A percentile compares a stretch with the other conserved stretches of the same genome.
Evolutionary conservation across 768 basidiomycete genomes (phyloP).

Genomic region (Mrakia blollopis): DNA sequence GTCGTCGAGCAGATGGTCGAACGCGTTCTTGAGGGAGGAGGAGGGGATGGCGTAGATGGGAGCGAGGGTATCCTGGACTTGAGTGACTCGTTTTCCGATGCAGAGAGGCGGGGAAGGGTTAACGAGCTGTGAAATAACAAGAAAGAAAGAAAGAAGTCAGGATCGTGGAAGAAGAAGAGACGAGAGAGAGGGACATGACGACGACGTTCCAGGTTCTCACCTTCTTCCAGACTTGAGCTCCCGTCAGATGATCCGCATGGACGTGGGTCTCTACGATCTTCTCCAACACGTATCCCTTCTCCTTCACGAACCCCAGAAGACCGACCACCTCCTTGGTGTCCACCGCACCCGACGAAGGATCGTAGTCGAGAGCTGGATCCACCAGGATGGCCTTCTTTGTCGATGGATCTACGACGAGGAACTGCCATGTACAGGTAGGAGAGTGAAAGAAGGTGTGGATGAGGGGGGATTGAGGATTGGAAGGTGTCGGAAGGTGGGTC

Average conservation of each 20-base stretch:
- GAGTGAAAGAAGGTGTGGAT: constrained; percentile 39
- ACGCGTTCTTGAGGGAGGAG: constrained; percentile 33
- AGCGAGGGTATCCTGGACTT: constrained; percentile 36
- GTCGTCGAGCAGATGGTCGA: constrained; percentile 38
- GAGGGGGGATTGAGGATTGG: constrained; percentile 14
- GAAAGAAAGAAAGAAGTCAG: neutral
- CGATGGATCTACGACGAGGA: constrained; percentile 36
- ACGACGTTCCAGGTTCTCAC: constrained; percentile 10
- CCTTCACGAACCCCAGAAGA: constrained; percentile 33
- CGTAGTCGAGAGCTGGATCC: constrained; percentile 39
- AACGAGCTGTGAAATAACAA: neutral
- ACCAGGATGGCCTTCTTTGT: constrained; percentile 34
- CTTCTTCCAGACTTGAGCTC: constrained; percentile 28
- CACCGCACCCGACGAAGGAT: constrained; percentile 33
- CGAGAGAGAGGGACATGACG: neutral
- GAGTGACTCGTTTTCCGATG: constrained; percentile 34
- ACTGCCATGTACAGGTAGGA: constrained; percentile 37
- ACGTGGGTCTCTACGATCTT: constrained; percentile 41
- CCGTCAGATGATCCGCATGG: constrained; percentile 40
- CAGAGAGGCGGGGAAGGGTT: constrained; percentile 28
- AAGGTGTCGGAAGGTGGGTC: constrained; percentile 27
- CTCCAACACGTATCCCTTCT: constrained; percentile 29
- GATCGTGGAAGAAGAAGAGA: neutral
- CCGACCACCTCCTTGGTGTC: constrained; percentile 34
- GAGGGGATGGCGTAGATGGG: constrained; percentile 32